Evolutionary conservation across 2,329 filamentous ascomycete species (phyloP).

Genomic region (Exophiala lecanii-corni): DNA sequence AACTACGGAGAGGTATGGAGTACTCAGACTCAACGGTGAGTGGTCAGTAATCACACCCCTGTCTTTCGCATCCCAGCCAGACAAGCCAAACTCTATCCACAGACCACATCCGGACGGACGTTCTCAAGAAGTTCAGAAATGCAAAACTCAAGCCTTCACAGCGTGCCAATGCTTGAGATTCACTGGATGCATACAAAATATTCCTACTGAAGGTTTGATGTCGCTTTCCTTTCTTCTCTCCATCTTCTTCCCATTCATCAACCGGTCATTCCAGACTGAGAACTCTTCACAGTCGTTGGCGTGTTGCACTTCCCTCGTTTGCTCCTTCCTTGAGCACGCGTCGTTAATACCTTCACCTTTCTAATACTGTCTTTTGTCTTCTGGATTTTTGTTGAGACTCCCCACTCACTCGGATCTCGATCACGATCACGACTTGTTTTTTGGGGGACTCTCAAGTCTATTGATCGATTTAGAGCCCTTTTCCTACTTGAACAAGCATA

Average conservation of each 20-base stretch:
- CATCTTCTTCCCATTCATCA: conserved; percentile 7
- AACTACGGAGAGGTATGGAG: too few relatives aligned
- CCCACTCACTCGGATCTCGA: conserved; percentile 2
- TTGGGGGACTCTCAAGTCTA: conserved; percentile 20
- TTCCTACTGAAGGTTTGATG: too few relatives aligned
- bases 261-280: neutral
- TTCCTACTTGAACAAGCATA: too few relatives aligned
- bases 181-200: too few relatives aligned
- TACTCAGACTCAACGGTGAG: too few relatives aligned
- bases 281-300: conserved; percentile 15
- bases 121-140: too few relatives aligned
- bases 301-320: conserved; percentile 28
- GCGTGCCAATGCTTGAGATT: too few relatives aligned
- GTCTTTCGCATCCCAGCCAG: neutral
- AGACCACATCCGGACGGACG: neutral
- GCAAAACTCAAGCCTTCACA: too few relatives aligned
- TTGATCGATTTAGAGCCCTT: conserved; percentile 13
- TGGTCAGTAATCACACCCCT: too few relatives aligned
- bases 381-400: conserved; percentile 1
- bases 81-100: neutral
- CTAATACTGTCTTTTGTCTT: conserved; percentile 23
- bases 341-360: neutral
- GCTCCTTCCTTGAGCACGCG: conserved; percentile 9
- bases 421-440: too few relatives aligned
- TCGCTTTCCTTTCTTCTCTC: neutral